phyloP scores from a whole-genome alignment of 2,329 filamentous ascomycete genomes.

The Verticillium albo-atrum region DNA sequence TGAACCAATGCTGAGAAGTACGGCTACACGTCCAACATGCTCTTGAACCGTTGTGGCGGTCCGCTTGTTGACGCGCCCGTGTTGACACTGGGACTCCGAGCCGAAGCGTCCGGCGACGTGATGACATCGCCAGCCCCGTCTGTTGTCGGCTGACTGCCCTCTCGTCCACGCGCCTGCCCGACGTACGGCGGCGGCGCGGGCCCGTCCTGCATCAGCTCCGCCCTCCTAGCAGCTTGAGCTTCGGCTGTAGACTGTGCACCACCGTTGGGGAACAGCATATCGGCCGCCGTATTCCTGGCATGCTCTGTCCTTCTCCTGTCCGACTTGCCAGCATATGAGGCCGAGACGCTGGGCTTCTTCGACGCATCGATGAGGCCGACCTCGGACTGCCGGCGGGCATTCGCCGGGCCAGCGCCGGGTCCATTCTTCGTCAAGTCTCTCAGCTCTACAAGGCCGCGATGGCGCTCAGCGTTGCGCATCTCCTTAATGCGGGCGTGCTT shows the following conservation, averaged over 20 bases:
- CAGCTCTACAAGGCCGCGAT: conserved; percentile 17
- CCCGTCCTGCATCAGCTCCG: conserved; percentile 38
- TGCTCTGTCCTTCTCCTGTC: conserved; percentile 40
- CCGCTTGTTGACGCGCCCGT: conserved; percentile 39
- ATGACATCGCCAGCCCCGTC: conserved; percentile 10
- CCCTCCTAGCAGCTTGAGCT: conserved; percentile 26
- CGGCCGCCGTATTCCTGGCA: conserved; percentile 36
- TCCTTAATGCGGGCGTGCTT: conserved; percentile 11
- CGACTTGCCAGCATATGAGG: conserved; percentile 35
- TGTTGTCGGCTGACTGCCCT: conserved; percentile 2
- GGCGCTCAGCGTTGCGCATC: conserved; percentile 6
- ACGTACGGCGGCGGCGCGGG: conserved; percentile 36
- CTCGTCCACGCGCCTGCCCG: conserved; percentile 18
- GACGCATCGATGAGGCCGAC: conserved; percentile 18
- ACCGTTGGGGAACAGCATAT: conserved; percentile 44
- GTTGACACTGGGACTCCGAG: conserved; percentile 28
- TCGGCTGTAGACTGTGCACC: conserved; percentile 14
- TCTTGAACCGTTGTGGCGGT: conserved; percentile 51
- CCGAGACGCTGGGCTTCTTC: conserved; percentile 12
- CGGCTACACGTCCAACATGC: conserved; percentile 55
- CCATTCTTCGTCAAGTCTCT: conserved; percentile 18
- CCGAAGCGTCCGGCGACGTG: conserved; percentile 19
- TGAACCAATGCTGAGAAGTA: too few relatives aligned
- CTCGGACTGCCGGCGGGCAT: conserved; percentile 16
- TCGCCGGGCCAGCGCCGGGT: conserved; percentile 1